Evolutionary conservation across 352 stramenopile genomes (phyloP).

Genomic region (Halophytophthora polymorphica): DNA sequence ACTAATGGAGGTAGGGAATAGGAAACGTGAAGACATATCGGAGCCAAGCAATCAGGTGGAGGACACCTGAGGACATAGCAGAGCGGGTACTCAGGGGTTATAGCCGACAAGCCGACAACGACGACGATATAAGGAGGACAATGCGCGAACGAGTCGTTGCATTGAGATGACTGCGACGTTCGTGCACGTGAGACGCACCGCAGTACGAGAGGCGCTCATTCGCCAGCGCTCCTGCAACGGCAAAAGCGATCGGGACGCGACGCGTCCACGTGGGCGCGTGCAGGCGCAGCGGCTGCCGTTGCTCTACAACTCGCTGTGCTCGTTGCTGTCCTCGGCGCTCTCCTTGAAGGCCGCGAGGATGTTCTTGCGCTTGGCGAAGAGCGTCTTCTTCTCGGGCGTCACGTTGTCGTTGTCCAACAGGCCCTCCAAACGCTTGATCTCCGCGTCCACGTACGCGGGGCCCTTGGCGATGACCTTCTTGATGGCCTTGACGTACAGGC

Average conservation of each 20-base stretch:
- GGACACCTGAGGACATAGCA: neutral
- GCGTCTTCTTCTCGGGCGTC: constrained; percentile 83
- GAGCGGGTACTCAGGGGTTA: no score
- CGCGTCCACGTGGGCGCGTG: no score
- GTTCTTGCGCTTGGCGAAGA: constrained; percentile 89
- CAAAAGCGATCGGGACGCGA: no score
- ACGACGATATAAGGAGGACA: neutral
- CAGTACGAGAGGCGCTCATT: no score
- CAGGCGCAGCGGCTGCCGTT: no score
- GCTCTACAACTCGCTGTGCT: constrained; percentile 41
- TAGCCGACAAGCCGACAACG: no score
- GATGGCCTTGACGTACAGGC: constrained; percentile 87
- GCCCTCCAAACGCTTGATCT: constrained; percentile 80
- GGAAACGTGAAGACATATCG: constrained; percentile 9
- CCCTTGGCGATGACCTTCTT: constrained; percentile 91
- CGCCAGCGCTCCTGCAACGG: no score
- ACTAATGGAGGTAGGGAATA: constrained; percentile 22
- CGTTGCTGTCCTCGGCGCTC: constrained; percentile 30
- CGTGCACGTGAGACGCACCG: neutral
- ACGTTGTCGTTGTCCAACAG: constrained; percentile 84
- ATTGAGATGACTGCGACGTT: neutral
- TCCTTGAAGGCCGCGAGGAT: constrained; percentile 75
- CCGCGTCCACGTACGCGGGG: constrained; percentile 71
- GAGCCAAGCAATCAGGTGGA: constrained; percentile 13
- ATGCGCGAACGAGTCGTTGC: neutral